Evolutionary conservation across 192 early-diverging fungal genomes (phyloP), one percentile per base, ranked within the genome.

Genomic region (Diversispora eburnea): DNA sequence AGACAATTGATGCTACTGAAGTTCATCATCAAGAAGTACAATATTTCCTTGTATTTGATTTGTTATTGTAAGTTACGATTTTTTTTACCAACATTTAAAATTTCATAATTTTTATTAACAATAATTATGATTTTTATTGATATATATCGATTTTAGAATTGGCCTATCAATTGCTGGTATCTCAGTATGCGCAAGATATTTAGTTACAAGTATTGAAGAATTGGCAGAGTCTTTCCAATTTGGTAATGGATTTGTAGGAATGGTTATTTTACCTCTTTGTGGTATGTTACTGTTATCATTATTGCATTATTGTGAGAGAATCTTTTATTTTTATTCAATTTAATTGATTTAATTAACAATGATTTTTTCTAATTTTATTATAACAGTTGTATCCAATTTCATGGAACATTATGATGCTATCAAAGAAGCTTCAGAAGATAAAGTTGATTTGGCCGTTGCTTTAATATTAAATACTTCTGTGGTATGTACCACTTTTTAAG

Each of bases 241-340:
- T 46, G 87, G 81, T 54, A 84, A 95, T 69, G 89, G 90, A 20
- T 98, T 98, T 86, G 91, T 98, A 19, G 97, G 97, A 15, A 90
- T 97, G 77, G 90, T 98, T 45, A 75, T 98, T 41, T 69, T 98
- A 55, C 96, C 97, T 2, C 87, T 92, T 96, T 73, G 94, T 96
- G 86, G 90, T 75, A 47, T 63, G 58, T 41, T 56, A 45, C 4
- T 25, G 71, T 25, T 51, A 72, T 39, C 72, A 73, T 45, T 48
- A 70, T 5, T 68, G 64, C 8, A 8, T 75, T 9, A 59, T 70
- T 60, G n/a, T 77, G 68, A 64, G 45, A 72, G 15, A 62, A 72
- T 3, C 74, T 66, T 6, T 75, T 64, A 33, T 78, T 76, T 43
- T 70, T 70, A 9, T 52, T 25, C 6, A 9, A 20, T 51, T 5